Evolutionary conservation across 2,329 filamentous ascomycete species (phyloP).

Genomic region (Chrysosporium keratinophilum): DNA sequence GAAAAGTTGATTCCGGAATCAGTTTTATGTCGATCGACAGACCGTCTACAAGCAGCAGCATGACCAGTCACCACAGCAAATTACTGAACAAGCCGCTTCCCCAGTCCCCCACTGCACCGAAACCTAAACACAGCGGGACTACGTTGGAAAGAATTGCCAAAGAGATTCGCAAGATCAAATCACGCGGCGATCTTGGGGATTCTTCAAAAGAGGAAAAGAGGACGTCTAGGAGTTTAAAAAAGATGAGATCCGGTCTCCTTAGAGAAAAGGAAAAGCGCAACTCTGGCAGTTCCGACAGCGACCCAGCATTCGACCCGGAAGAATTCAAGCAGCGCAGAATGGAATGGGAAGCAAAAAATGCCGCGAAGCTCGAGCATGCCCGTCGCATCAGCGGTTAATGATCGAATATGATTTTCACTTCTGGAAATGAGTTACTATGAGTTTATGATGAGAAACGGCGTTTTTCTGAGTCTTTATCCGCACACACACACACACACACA

Average conservation of each 20-base stretch:
- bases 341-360: slow-evolving; percentile 38
- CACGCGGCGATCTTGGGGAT: slow-evolving; percentile 43
- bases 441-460: slow-evolving; percentile 9
- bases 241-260: slow-evolving; percentile 29
- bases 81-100: slow-evolving; percentile 14
- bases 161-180: slow-evolving; percentile 50
- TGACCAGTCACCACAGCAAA: slow-evolving; percentile 23
- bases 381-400: slow-evolving; percentile 9
- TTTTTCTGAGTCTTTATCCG: slow-evolving; percentile 6
- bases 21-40: slow-evolving; percentile 43
- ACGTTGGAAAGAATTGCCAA: slow-evolving; percentile 51
- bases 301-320: slow-evolving; percentile 40
- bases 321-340: slow-evolving; percentile 40
- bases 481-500: not conserved
- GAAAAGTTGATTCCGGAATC: slow-evolving; percentile 55
- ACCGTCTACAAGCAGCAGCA: slow-evolving; percentile 32
- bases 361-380: slow-evolving; percentile 21
- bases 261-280: slow-evolving; percentile 22
- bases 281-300: slow-evolving; percentile 26
- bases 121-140: slow-evolving; percentile 38
- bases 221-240: slow-evolving; percentile 24
- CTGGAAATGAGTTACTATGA: slow-evolving; percentile 9
- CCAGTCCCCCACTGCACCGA: slow-evolving; percentile 21
- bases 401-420: slow-evolving; percentile 1
- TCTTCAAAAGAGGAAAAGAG: slow-evolving; percentile 23